Evolutionary conservation across 2,329 filamentous ascomycete genomes (phyloP), one percentile per base, ranked within the genome.

Genomic region (Ceratocystis cacaofunesta): DNA sequence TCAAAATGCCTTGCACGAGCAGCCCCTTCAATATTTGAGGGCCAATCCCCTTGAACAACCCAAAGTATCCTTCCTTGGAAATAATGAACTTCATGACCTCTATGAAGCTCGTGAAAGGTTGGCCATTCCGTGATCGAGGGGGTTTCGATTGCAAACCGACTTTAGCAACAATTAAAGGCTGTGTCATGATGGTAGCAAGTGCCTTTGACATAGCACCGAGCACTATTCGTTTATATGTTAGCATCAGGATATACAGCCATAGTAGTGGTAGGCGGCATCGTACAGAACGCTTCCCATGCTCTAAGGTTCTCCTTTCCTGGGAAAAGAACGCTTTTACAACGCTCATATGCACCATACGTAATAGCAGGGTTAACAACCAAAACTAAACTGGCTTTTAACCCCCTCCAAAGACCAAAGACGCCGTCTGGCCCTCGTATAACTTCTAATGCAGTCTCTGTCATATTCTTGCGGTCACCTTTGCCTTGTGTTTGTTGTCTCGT

Each of bases 41-140:
- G 0, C 85, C 91, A 70, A 99, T 96, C 52, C 94, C 94, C 78
- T 99, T 99, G 80, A 97, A 99, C 1, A 99, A 80, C n/a, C 88
- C 88, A 12, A 87, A 71, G 0, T 83, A 74, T 2, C 94, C 94
- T 73, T 99, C 94, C 68, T 96, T 86, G 72, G 95, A 80, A 65
- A 96, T 77, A 70, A 99, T 96, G 74, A 95, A 97, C 68, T 81
- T 80, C 90, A 99, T 96, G 36, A 99, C 94, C 74, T 99, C 94
- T 63, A 87, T 77, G 70, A 99, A 99, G 69, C 86, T 89, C 75
- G 90, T 92, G 78, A 99, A 99, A 0, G 90, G 91, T 77, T 92
- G 95, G 68, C 92, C 92, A 68, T 91, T 82, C 63, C 92, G 85
- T 25, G 84, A 82, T 68, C 91, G 85, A 0, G 94, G 94, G 25